Evolutionary conservation across 352 stramenopile species (phyloP).

Genomic region (Globisporangium rhizosaccharum): DNA sequence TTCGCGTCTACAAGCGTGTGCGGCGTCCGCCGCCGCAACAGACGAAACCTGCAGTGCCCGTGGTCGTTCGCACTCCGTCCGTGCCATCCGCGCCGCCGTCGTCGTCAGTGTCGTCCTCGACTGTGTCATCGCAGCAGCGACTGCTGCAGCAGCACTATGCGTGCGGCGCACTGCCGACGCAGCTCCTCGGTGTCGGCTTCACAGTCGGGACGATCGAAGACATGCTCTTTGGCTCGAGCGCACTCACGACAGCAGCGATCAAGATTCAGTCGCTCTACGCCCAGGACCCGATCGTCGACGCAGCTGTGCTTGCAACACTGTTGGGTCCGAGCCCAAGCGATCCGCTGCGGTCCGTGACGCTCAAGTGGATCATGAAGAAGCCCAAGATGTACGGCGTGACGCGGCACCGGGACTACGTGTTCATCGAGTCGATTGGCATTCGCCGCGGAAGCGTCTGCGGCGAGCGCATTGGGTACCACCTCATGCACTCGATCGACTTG

Average conservation of each 20-base stretch:
- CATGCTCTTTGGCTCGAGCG: constrained; percentile 17
- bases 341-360: constrained; percentile 14
- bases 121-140: not conserved
- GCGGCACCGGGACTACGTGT: constrained; percentile 18
- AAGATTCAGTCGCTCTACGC: constrained; percentile 21
- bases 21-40: constrained; percentile 1
- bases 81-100: too few species aligned
- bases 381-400: constrained; percentile 15
- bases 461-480: constrained; percentile 26
- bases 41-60: not conserved
- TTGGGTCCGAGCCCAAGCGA: constrained; percentile 10
- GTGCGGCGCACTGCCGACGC: constrained; percentile 2
- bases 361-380: constrained; percentile 22
- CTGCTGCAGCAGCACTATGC: not conserved
- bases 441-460: constrained; percentile 5
- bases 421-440: constrained; percentile 23
- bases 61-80: too few species aligned
- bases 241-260: constrained; percentile 13
- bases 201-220: constrained; percentile 19
- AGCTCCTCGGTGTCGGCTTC: constrained; percentile 23
- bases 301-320: constrained; percentile 14
- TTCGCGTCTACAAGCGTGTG: constrained; percentile 15
- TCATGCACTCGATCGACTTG: constrained; percentile 31
- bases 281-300: constrained; percentile 19
- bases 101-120: not conserved